Conservation (phyloP, 75 land plant genomes). For the Sequoiadendron giganteum region DNA sequence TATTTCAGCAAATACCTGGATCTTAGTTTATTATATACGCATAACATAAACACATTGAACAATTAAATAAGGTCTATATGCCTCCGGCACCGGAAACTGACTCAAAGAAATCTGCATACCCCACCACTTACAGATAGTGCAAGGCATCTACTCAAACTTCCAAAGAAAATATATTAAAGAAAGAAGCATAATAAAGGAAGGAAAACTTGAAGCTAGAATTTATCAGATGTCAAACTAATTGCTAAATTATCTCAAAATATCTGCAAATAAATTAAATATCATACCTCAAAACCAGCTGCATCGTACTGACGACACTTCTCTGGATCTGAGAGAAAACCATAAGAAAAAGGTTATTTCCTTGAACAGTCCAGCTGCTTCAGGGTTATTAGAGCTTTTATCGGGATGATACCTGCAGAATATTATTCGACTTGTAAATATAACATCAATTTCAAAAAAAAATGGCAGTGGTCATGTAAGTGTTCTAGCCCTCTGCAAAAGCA, state of each 20-base stretch:
- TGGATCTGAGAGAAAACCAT: constrained; percentile 76
- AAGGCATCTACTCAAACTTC: background rate
- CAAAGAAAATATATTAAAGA: background rate
- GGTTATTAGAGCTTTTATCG: no score
- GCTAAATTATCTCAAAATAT: background rate
- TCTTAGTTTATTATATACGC: background rate
- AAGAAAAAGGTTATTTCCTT: constrained; percentile 88
- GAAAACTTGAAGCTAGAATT: no score
- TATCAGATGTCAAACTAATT: background rate
- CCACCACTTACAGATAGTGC: background rate
- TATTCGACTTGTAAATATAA: no score
- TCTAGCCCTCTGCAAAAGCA: no score
- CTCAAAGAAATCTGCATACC: background rate
- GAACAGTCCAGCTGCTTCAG: no score
- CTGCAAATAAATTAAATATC: background rate
- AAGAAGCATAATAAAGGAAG: background rate
- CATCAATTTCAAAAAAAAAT: no score
- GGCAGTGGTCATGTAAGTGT: no score
- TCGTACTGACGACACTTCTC: constrained; percentile 83
- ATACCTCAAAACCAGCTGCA: constrained; percentile 83
- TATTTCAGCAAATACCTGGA: constrained; percentile 11
- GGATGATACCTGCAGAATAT: no score
- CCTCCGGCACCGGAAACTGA: background rate
- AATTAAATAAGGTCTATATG: background rate
- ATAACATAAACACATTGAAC: background rate